Evolutionary conservation across 2,329 filamentous ascomycete species (phyloP).

Genomic region (Rugonectria rugulosa): DNA sequence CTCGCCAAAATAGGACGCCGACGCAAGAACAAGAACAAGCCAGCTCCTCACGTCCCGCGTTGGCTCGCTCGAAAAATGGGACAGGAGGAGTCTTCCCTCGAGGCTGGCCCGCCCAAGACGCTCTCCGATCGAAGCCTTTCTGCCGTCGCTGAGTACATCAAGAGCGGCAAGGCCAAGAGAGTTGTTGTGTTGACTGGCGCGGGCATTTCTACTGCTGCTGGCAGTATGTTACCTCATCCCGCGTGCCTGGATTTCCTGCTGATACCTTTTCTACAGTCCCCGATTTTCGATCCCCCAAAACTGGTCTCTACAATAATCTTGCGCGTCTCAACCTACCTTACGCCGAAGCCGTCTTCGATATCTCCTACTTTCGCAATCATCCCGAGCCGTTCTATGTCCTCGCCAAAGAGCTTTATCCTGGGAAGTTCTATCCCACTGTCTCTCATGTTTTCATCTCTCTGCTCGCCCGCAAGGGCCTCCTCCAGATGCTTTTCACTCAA

Average conservation of each 20-base stretch:
- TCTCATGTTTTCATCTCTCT: slow-evolving; percentile 89
- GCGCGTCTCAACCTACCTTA: slow-evolving; percentile 85
- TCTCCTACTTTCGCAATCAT: slow-evolving; percentile 83
- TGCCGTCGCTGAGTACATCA: slow-evolving; percentile 82
- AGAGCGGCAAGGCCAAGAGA: slow-evolving; percentile 67
- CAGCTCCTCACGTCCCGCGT: slow-evolving; percentile 43
- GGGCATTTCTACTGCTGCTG: slow-evolving; percentile 80
- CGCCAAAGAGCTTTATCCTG: slow-evolving; percentile 91
- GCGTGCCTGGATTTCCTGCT: neutral
- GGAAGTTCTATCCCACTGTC: slow-evolving; percentile 86
- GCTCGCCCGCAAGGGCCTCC: slow-evolving; percentile 77
- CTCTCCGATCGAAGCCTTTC: slow-evolving; percentile 74
- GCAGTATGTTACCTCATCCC: no score
- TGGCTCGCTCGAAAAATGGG: slow-evolving; percentile 72
- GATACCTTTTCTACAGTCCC: slow-evolving; percentile 66
- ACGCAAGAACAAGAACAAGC: slow-evolving; percentile 46
- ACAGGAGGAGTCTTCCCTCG: slow-evolving; percentile 78
- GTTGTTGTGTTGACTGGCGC: slow-evolving; percentile 93
- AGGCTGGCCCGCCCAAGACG: slow-evolving; percentile 68
- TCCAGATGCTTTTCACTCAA: slow-evolving; percentile 92
- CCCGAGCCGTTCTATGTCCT: slow-evolving; percentile 92
- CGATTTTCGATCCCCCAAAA: slow-evolving; percentile 93
- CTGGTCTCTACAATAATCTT: slow-evolving; percentile 92
- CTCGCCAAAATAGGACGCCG: slow-evolving; percentile 50
- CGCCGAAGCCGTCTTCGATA: slow-evolving; percentile 93